Evolutionary conservation across 768 basidiomycete species (phyloP).

Genomic region (Tremella mesenterica): DNA sequence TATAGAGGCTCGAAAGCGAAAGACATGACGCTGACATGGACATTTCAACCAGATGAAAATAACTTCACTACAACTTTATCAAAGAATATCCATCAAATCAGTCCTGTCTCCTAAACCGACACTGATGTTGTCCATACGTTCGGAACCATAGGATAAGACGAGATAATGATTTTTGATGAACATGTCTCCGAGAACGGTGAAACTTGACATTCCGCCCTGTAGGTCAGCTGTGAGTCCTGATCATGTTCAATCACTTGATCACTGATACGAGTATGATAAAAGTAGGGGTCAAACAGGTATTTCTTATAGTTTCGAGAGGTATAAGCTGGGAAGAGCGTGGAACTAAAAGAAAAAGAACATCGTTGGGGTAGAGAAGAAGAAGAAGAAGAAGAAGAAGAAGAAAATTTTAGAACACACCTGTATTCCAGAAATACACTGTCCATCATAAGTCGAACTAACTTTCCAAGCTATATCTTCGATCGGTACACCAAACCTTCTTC

Average conservation of each 20-base stretch:
- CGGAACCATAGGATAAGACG: constrained; percentile 17
- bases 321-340: too few relatives aligned
- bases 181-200: constrained; percentile 33
- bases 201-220: constrained; percentile 26
- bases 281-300: too few relatives aligned
- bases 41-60: too few relatives aligned
- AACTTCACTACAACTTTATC: neutral
- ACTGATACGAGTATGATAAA: too few relatives aligned
- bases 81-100: constrained; percentile 12
- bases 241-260: neutral
- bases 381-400: too few relatives aligned
- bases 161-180: constrained; percentile 38
- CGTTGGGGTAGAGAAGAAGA: too few relatives aligned
- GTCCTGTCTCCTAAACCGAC: constrained; percentile 18
- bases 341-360: too few relatives aligned
- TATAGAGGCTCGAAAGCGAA: too few relatives aligned
- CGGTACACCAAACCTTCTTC: constrained; percentile 14
- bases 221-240: neutral
- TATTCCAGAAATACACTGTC: constrained; percentile 20
- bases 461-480: constrained; percentile 25
- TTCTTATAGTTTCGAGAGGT: too few relatives aligned
- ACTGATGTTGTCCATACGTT: constrained; percentile 1
- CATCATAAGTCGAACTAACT: constrained; percentile 1
- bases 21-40: too few relatives aligned
- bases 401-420: constrained; percentile 12